Evolutionary conservation across 2,329 filamentous ascomycete species (phyloP), one percentile per base, ranked within the genome.

Genomic region (Fusarium chaquense): DNA sequence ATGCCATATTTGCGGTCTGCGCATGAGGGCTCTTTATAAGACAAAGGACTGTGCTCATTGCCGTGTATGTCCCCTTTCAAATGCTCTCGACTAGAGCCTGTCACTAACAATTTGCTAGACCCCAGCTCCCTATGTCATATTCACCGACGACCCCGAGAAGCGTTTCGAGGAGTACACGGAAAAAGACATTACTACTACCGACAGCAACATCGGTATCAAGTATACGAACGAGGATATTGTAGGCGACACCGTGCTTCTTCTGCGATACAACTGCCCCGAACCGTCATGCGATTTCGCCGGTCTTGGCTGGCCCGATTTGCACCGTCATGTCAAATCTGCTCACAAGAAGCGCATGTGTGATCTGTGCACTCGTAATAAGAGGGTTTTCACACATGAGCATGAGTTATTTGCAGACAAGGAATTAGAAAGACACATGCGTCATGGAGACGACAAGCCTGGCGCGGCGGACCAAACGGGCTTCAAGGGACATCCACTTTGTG

Each of bases 311-410:
- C 83, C 83, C 13, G 85, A 87, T 67, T 78, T 87, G 54, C 85
- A 87, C 71, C 83, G 94, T 73, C 93, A 99, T 83, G 95, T 98
- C 59, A 92, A 91, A 76, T 88, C 84, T 54, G 87, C 87, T 61
- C 96, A 99, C 82, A 86, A 90, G 69, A 97, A 95, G 82, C 90
- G 92, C 77, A 94, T 97, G 91, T 97, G 92, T 80, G 93, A 97
- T 79, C 85, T 97, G 13, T 98, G 94, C 80, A 87, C 94, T 9
- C 86, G 94, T 64, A 94, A 98, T 83, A 99, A 99, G 82, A 98
- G 97, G 77, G 94, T 98, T 35, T 99, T 99, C 75, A 98, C 96
- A 2, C 96, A 99, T 81, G 96, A 99, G 80, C 96, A 99, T 78
- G 93, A 97, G 68, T 86, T 99, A 2, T 98, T 98, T 78, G 91